Percentiles rank a stretch among this genome's conserved stretches.
Evolutionary conservation across 192 early-diverging fungal genomes (phyloP).

Genomic region (Blastocladiella britannica): DNA sequence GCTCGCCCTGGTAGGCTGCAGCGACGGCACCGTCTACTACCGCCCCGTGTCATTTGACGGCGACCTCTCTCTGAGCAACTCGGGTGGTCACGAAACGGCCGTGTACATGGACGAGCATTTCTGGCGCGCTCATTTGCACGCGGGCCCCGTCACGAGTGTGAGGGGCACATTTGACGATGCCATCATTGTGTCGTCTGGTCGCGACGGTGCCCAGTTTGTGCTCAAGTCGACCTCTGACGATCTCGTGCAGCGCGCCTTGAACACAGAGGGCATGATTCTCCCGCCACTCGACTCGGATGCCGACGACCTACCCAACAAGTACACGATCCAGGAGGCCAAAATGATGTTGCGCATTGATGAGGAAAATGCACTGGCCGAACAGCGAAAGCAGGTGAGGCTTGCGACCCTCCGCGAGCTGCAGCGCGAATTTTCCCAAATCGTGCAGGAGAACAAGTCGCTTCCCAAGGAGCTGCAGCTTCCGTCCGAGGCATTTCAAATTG

Average conservation of each 20-base stretch:
- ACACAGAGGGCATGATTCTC: neutral
- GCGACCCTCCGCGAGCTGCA: constrained; percentile 22
- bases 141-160: constrained; percentile 10
- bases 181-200: constrained; percentile 18
- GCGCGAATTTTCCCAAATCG: constrained; percentile 21
- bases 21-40: neutral
- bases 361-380: constrained; percentile 29
- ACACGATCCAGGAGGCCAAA: constrained; percentile 36
- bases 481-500: constrained; percentile 1
- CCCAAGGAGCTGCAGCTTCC: constrained; percentile 5
- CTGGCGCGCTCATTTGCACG: neutral
- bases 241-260: neutral
- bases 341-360: constrained; percentile 33
- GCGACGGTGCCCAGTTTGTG: constrained; percentile 32
- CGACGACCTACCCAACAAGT: constrained; percentile 5
- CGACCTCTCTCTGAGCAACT: neutral
- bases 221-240: constrained; percentile 6
- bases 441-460: constrained; percentile 20
- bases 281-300: neutral
- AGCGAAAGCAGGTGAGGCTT: constrained; percentile 20
- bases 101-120: neutral
- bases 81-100: neutral
- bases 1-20: neutral
- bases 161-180: constrained; percentile 28
- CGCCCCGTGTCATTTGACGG: neutral